phyloP scores from a whole-genome alignment of 257 asterid genomes.

The Petrea volubilis region DNA sequence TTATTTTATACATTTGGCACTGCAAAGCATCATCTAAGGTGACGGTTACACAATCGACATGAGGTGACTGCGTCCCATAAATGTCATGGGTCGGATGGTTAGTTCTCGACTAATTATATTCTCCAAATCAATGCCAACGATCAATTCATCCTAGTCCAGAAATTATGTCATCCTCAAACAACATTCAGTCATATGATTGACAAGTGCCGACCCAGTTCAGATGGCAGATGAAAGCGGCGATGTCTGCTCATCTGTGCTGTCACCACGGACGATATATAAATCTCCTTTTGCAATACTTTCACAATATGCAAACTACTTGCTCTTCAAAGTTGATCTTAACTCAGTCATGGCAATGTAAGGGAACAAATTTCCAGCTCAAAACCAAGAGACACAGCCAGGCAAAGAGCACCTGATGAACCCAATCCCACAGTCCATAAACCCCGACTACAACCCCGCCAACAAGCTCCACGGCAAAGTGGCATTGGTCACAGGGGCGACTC shows the following conservation, averaged over 20 bases:
- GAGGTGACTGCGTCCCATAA: no score
- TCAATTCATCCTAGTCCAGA: no score
- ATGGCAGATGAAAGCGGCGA: background rate
- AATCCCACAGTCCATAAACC: constrained; percentile 27
- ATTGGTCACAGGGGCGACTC: constrained; percentile 56
- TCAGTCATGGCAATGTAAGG: background rate
- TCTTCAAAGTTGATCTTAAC: background rate
- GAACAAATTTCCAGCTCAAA: constrained; percentile 41
- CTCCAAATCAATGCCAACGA: no score
- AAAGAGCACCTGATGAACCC: constrained; percentile 54
- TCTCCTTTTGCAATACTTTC: background rate
- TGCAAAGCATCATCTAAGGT: no score
- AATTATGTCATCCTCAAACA: background rate
- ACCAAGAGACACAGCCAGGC: constrained; percentile 49
- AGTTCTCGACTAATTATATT: no score
- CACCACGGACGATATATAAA: background rate
- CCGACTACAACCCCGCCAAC: constrained; percentile 42
- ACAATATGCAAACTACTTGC: background rate
- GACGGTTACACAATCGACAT: no score
- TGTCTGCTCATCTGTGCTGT: background rate
- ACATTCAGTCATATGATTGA: background rate
- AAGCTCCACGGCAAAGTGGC: constrained; percentile 58
- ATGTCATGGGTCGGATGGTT: no score
- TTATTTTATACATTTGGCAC: no score
- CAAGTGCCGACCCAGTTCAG: background rate